Percentiles rank a stretch among this genome's conserved stretches.
These are phyloP conservation scores for Trebouxia sp. DNA, from an alignment of 139 green algal genomes.

Conservation along the genomic window DNA sequence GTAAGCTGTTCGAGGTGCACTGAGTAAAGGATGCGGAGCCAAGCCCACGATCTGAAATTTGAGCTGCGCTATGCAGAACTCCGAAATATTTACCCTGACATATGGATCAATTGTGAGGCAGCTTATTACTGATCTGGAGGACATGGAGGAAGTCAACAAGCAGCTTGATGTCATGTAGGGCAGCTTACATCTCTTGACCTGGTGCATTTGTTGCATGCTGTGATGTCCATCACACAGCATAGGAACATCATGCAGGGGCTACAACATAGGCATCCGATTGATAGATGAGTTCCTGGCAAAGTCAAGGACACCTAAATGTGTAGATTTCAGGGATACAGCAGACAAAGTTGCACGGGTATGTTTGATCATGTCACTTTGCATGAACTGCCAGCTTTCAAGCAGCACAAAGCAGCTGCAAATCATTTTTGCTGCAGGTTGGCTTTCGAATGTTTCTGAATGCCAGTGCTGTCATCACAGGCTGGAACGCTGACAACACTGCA, in stretches of 20 bases:
- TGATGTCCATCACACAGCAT: neutral
- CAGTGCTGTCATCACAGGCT: slow-evolving; percentile 70
- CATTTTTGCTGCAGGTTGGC: slow-evolving; percentile 48
- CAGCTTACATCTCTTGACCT: neutral
- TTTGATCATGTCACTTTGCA: slow-evolving; percentile 20
- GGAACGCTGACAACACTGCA: slow-evolving; percentile 81
- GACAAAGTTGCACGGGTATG: slow-evolving; percentile 78
- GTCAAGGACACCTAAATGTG: slow-evolving; percentile 70
- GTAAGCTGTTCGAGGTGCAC: neutral
- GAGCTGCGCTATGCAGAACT: slow-evolving; percentile 65
- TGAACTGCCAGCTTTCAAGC: neutral
- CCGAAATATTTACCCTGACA: slow-evolving; percentile 96
- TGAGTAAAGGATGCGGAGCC: too few relatives aligned
- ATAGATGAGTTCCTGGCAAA: slow-evolving; percentile 97
- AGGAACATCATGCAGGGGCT: slow-evolving; percentile 65
- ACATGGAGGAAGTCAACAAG: slow-evolving; percentile 95
- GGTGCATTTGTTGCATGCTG: neutral
- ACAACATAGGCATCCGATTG: slow-evolving; percentile 92
- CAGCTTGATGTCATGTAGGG: slow-evolving; percentile 92
- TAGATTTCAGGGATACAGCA: slow-evolving; percentile 78
- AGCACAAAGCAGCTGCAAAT: neutral
- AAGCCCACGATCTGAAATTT: too few relatives aligned
- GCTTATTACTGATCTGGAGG: slow-evolving; percentile 91
- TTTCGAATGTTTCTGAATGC: slow-evolving; percentile 94
- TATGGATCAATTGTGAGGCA: slow-evolving; percentile 97